Base-by-base conservation (phyloP, 345 rosid genomes). In the Cardamine occulta region DNA sequence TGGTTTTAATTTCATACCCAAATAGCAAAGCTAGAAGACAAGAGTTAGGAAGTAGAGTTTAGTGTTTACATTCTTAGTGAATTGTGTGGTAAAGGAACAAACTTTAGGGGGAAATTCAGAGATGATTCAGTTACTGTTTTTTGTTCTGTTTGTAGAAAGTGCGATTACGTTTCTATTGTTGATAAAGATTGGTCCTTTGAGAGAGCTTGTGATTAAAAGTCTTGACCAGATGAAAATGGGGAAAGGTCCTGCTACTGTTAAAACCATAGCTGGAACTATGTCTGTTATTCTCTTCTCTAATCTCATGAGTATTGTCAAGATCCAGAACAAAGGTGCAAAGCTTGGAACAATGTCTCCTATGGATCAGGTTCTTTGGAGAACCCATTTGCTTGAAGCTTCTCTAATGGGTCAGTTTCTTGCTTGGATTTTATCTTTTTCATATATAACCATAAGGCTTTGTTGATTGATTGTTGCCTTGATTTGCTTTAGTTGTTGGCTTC, bases 291-390 rank as follows among this genome's bases (percentile, higher is more conserved):
- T 94, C 10, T 49, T 94, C 1, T 90, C 93, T 6, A 90, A 88
- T 80, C 82, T 94, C 32, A 88, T 87, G 95, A 94, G 83, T 83
- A 90, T 91, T 42, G 73, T 90, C 14, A 94, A 91, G 96, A 94
- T 94, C 89, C 97, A 94, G 85, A 91, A 91, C 73, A 94, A 94
- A 59, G 98, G 98, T 35, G 88, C 97, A 3, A 94, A 94, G 88
- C 93, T 94, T 62, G 98, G 97, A 2, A 94, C 97, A 39, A 87
- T 91, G 98, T 94, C 98, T 15, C 98, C 98, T 14, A 91, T 90
- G 98, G 97, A 94, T 85, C 98, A 94, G 80, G 98, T 94, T 74
- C 88, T 94, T 4, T 94, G 97, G 98, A 88, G 98, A 81, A 91
- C 96, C 10, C 97, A 94, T 74, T 82, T 94, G 89, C 96, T 94